Conservation (phyloP, 345 rosid species). For the Linum usitatissimum region DNA sequence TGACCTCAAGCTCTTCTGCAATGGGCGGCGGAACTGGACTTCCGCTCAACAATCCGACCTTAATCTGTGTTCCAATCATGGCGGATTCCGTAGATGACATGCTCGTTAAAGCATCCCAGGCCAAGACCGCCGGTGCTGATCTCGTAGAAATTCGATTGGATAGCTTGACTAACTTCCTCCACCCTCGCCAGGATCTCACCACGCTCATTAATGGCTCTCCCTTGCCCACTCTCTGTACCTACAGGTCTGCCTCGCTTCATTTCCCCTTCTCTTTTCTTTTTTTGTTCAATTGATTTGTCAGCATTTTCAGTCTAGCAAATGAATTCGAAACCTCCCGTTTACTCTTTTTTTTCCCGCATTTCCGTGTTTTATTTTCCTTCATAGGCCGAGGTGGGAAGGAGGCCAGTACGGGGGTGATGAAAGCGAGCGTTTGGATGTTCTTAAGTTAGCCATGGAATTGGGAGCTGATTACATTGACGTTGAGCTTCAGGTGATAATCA, state of each 20-base stretch:
- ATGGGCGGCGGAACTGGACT: constrained; percentile 21
- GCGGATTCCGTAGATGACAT: constrained; percentile 52
- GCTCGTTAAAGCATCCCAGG: constrained; percentile 36
- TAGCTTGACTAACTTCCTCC: constrained; percentile 33
- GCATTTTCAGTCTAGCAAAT: not conserved
- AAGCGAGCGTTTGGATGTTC: constrained; percentile 44
- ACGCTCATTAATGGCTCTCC: constrained; percentile 45
- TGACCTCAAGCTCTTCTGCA: constrained; percentile 28
- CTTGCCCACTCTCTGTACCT: constrained; percentile 76
- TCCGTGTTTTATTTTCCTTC: not conserved
- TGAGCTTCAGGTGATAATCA: constrained; percentile 62
- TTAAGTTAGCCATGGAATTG: constrained; percentile 70
- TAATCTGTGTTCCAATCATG: constrained; percentile 75
- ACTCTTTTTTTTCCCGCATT: not conserved
- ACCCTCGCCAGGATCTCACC: constrained; percentile 35
- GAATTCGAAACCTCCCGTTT: constrained; percentile 14
- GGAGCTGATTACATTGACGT: constrained; percentile 95
- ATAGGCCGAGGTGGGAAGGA: constrained; percentile 92
- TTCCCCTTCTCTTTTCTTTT: not conserved
- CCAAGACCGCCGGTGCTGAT: constrained; percentile 63
- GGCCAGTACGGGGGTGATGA: constrained; percentile 90
- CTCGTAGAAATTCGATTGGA: constrained; percentile 82
- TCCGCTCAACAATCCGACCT: constrained; percentile 40
- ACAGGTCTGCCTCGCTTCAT: constrained; percentile 37
- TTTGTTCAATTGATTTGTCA: not conserved